A percentile compares a stretch with the other conserved stretches of the same genome.
Conservation (phyloP, 805 yeast genomes). For the Tetrapisispora namnaoensis region DNA sequence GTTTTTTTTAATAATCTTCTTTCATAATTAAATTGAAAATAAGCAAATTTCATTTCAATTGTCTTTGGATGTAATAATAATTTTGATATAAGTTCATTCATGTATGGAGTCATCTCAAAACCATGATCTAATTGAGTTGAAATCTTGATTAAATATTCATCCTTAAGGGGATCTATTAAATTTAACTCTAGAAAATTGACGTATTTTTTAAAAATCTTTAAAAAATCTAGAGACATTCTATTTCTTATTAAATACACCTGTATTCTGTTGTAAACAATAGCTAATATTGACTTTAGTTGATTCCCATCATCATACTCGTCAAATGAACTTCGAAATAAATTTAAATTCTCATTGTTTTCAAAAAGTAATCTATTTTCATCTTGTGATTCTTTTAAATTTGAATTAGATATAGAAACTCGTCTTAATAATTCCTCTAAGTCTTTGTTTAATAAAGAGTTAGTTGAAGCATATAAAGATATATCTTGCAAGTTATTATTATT, state of each 20-base stretch:
- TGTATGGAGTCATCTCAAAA: conserved; percentile 9
- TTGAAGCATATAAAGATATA: neutral
- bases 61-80: conserved; percentile 22
- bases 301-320: neutral
- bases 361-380: neutral
- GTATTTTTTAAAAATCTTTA: conserved; percentile 18
- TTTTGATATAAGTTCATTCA: conserved; percentile 11
- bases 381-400: neutral
- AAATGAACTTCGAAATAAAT: neutral
- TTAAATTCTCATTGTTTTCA: neutral
- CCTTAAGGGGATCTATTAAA: conserved; percentile 16
- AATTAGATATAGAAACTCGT: neutral
- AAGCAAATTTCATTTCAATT: conserved; percentile 16
- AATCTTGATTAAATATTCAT: conserved; percentile 13
- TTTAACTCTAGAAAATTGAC: conserved; percentile 9
- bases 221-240: conserved; percentile 18
- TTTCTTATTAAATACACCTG: conserved; percentile 20
- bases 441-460: neutral
- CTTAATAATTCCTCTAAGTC: neutral
- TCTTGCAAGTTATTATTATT: neutral
- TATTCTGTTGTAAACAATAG: conserved; percentile 15
- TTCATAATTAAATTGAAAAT: conserved; percentile 10
- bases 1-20: conserved; percentile 2
- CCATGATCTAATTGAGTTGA: conserved; percentile 16
- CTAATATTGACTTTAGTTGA: conserved; percentile 8